Evolutionary conservation across 1,284 basidiomycete species (phyloP), one percentile per base, ranked within the genome.

Genomic region (Inonotus hispidus): DNA sequence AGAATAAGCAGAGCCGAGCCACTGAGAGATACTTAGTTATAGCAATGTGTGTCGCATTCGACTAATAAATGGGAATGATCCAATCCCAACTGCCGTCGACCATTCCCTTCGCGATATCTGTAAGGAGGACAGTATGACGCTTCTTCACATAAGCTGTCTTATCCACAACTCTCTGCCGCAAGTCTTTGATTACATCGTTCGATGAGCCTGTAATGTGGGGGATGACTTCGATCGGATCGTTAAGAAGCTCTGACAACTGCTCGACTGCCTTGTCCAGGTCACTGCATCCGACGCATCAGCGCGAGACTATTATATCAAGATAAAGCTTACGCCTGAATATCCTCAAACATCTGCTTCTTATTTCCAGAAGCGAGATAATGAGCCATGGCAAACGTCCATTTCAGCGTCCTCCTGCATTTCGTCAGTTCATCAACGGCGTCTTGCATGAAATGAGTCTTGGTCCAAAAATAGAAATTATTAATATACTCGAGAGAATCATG

Each of bases 381-480:
- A 0, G 85, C 85, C 84, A 88, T 86, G 21, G 80, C 82, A 69
- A 88, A 88, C 6, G 83, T 84, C 85, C 85, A 87, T 70, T 87
- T 87, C 63, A 88, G 75, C 19, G 84, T 84, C 65, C 79, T 78
- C 41, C 86, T 77, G 64, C 84, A 85, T 63, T 74, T 75, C 41
- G 75, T 75, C 45, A 81, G 73, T 46, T 78, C 79, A 63, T 85
- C 82, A 3, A 86, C 84, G 0, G 85, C 86, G 63, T 84, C 78
- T 64, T 81, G 79, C 66, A 86, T 80, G 71, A 87, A 88, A 67
- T 85, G 84, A 10, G 72, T 69, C 74, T 75, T 46, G 10, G 25
- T 32, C 38, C 37, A 19, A 21, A 2, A 38, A 38, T 2, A 2
- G 27, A 6, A 47, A 39, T 35, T 29, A 16, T 10, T 16, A 49